A percentile compares a stretch with the other conserved stretches of the same genome.
Conservation (phyloP, 1,284 basidiomycete genomes). For the Papiliotrema laurentii region DNA sequence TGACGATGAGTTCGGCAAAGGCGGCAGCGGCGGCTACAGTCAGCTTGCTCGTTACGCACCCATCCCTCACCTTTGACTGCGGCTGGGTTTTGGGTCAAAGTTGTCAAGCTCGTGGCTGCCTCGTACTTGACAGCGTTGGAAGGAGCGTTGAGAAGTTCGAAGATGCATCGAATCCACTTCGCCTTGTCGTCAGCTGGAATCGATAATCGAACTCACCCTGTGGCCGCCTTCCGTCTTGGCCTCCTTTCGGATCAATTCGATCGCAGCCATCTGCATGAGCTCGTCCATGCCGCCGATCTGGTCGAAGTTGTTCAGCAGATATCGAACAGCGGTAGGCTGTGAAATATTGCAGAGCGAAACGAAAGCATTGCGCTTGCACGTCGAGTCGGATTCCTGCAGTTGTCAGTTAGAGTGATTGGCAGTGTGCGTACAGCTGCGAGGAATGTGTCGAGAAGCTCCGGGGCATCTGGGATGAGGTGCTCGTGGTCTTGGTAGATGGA, state of each 20-base stretch:
- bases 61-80: constrained; percentile 75
- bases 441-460: constrained; percentile 95
- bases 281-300: constrained; percentile 83
- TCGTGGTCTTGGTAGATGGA: constrained; percentile 93
- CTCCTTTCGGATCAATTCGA: constrained; percentile 90
- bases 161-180: constrained; percentile 89
- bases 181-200: constrained; percentile 52
- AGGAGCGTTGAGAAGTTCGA: constrained; percentile 85
- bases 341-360: constrained; percentile 87
- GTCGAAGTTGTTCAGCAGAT: constrained; percentile 80
- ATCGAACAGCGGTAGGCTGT: constrained; percentile 86
- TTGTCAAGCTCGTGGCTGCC: constrained; percentile 90
- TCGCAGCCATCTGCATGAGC: constrained; percentile 90
- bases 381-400: constrained; percentile 75
- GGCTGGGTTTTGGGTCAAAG: constrained; percentile 90
- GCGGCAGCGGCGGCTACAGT: constrained; percentile 75
- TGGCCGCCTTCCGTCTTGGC: constrained; percentile 78
- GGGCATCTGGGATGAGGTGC: constrained; percentile 91
- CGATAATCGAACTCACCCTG: constrained; percentile 55
- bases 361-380: constrained; percentile 96
- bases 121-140: constrained; percentile 98
- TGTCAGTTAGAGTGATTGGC: constrained; percentile 1
- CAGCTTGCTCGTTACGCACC: constrained; percentile 3
- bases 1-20: constrained; percentile 84
- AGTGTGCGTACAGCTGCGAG: constrained; percentile 63